These are phyloP conservation scores for Phytophthora quininea DNA, from an alignment of 352 stramenopile species.

Conservation along the genomic window DNA sequence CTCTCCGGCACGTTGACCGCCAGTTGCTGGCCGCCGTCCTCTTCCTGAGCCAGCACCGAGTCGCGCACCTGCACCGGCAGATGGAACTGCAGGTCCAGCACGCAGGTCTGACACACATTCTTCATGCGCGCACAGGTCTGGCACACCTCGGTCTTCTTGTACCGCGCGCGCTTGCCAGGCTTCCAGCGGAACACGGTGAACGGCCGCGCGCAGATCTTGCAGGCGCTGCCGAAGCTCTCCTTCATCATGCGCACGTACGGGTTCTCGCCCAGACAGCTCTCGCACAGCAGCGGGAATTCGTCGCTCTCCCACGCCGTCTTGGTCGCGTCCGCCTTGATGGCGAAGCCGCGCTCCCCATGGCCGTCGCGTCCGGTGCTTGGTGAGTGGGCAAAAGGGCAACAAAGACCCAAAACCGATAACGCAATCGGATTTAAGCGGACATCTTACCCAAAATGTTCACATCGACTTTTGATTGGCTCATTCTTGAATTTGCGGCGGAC, in stretches of 20 bases:
- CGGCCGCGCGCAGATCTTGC: constrained; percentile 97
- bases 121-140: constrained; percentile 98
- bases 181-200: constrained; percentile 99
- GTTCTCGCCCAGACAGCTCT: constrained; percentile 99
- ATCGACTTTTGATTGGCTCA: not conserved
- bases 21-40: constrained; percentile 34
- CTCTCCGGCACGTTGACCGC: constrained; percentile 90
- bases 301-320: constrained; percentile 92
- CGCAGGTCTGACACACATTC: constrained; percentile 99
- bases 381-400: not conserved
- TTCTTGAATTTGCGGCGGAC: constrained; percentile 23
- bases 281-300: constrained; percentile 98
- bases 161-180: constrained; percentile 95
- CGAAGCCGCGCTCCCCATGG: constrained; percentile 87
- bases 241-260: constrained; percentile 99
- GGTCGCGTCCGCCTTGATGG: constrained; percentile 86
- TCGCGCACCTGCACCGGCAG: constrained; percentile 95
- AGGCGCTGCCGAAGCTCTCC: constrained; percentile 95
- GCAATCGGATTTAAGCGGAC: not conserved
- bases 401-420: too few species aligned
- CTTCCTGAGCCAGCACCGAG: constrained; percentile 75
- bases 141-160: constrained; percentile 99
- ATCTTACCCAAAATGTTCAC: too few species aligned
- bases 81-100: constrained; percentile 98
- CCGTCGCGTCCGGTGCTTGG: constrained; percentile 11